Conservation (phyloP, 2,329 filamentous ascomycete genomes). For the Colletotrichum sp. region DNA sequence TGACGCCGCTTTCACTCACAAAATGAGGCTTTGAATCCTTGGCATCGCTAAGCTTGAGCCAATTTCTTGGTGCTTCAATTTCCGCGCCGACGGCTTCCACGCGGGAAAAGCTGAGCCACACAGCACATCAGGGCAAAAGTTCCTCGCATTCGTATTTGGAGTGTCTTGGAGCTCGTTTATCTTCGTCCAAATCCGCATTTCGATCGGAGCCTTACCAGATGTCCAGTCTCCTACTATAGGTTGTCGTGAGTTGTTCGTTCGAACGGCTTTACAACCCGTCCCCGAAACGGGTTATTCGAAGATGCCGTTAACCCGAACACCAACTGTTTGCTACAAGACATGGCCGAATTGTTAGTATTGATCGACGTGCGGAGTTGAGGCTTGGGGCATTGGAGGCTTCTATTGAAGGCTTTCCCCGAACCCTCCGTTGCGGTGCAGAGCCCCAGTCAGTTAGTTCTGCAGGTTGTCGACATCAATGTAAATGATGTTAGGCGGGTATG, state of each 20-base stretch:
- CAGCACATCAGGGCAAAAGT: no score
- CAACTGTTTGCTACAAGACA: neutral
- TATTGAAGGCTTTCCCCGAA: neutral
- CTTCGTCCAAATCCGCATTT: rapidly evolving
- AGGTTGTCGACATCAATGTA: rapidly evolving
- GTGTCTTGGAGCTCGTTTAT: neutral
- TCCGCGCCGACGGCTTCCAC: neutral
- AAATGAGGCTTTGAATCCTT: neutral
- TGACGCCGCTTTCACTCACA: neutral
- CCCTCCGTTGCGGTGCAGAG: rapidly evolving
- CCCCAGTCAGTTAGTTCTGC: neutral
- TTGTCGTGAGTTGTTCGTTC: neutral
- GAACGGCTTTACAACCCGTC: neutral
- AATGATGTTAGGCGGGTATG: neutral
- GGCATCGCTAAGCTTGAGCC: neutral
- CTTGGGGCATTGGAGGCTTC: neutral
- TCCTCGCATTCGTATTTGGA: neutral
- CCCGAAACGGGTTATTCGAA: neutral
- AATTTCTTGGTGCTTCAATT: neutral
- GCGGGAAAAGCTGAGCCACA: neutral
- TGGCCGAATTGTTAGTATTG: rapidly evolving
- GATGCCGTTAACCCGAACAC: neutral
- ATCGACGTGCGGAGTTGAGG: rapidly evolving
- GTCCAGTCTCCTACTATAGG: rapidly evolving
- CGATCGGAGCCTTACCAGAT: neutral